Base-by-base conservation (phyloP, 176 grass and related monocot species). In the Avena sativa region DNA sequence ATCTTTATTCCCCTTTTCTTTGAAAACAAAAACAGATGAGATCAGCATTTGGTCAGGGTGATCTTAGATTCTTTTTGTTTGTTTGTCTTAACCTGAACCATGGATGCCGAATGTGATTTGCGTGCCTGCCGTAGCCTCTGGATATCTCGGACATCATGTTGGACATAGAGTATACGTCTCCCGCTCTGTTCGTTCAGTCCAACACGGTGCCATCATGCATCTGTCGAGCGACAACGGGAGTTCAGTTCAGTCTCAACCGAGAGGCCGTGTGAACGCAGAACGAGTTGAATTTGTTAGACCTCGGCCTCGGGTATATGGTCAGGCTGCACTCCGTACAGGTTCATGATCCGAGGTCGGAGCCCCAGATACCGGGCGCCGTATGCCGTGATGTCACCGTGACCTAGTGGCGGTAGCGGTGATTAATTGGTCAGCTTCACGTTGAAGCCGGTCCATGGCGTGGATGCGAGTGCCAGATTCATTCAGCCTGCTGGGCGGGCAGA, bases 31-130 rank as follows among this genome's bases (percentile, higher is more conserved):
- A 8, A 43, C 1, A 43, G 71, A 59, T 86, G 88, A 89, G 21
- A 66, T 90, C 86, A 91, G 81, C 86, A n/a, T 85, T 71, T 44
- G 82, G 16, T 91, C 86, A 85, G 43, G n/a, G 69, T 81, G 77
- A 88, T 70, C 53, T 30, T n/a, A 68, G 28, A 21, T 46, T 28
- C 40, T 3, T 3, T 70, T 44, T 77, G 63, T 32, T n/a, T 21
- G 2, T 79, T 20, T 40, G 66, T 71, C 23, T 23, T 23, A 23
- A 21, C 50, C 44, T 51, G 76, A 71, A 46, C 71, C 70, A 2
- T 48, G 72, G 15, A 76, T n/a, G 5, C 7, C 16, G 72, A 88
- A 63, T 51, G 62, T 47, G 71, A 64, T 88, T 55, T 34, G 62
- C 57, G 69, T 84, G 71, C 63, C 17, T 74, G 21, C 17, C 61